A percentile compares a stretch with the other conserved stretches of the same genome.
Conservation (phyloP, 2,329 filamentous ascomycete genomes). For the Cryphonectria radicalis region DNA sequence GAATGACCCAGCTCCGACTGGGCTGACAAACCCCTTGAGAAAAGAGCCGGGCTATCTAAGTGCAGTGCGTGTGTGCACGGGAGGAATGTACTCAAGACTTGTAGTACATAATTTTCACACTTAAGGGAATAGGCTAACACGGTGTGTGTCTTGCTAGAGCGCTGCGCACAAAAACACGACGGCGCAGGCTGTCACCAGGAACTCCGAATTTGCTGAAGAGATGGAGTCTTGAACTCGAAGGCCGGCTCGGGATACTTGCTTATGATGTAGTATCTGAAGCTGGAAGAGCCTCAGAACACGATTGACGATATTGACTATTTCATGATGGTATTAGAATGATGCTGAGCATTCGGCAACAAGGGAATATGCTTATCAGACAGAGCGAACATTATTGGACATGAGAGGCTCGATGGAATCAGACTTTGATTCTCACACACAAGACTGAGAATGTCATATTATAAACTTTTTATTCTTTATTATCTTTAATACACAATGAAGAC, state of each 20-base stretch:
- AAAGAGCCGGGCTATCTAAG: background rate
- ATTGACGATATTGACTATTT: background rate
- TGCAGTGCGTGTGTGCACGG: background rate
- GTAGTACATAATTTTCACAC: too few species aligned
- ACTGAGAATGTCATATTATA: background rate
- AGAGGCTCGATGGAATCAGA: background rate
- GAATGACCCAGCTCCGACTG: background rate
- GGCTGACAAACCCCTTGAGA: background rate
- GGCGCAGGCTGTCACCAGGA: background rate
- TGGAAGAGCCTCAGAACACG: background rate
- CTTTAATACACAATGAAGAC: background rate
- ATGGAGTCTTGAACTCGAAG: background rate
- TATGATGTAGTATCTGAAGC: background rate
- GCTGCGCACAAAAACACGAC: background rate
- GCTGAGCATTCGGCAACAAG: background rate
- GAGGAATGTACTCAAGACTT: background rate
- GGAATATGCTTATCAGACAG: background rate
- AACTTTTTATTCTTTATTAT: background rate
- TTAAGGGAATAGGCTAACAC: too few species aligned
- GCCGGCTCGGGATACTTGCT: background rate
- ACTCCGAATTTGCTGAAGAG: background rate
- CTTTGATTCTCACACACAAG: background rate
- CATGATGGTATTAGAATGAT: background rate
- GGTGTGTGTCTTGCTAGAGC: background rate
- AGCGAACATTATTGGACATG: background rate